These are phyloP conservation scores for Boletus rufocinnamomeus DNA, from an alignment of 768 basidiomycete species.

Conservation along the genomic window DNA sequence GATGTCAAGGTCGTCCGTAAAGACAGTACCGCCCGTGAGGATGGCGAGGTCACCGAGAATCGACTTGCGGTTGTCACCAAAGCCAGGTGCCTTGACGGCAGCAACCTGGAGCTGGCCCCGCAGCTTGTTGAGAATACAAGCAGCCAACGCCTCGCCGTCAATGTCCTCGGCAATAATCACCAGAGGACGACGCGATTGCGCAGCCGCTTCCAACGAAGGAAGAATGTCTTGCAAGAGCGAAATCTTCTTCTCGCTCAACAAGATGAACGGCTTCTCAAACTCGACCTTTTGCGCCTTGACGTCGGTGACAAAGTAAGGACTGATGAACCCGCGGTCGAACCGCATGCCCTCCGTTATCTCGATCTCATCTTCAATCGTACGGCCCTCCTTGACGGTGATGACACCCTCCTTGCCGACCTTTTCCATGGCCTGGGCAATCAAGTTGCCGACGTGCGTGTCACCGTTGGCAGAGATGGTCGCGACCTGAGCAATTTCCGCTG, in stretches of 20 bases:
- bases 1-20: constrained; percentile 95
- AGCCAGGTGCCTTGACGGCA: constrained; percentile 96
- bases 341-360: constrained; percentile 99
- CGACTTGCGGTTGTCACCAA: constrained; percentile 98
- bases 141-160: constrained; percentile 96
- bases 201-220: constrained; percentile 82
- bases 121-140: constrained; percentile 98
- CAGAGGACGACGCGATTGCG: constrained; percentile 83
- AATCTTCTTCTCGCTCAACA: constrained; percentile 98
- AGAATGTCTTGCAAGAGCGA: constrained; percentile 93
- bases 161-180: constrained; percentile 98
- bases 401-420: constrained; percentile 99
- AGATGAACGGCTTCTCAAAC: constrained; percentile 93
- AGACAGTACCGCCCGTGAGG: constrained; percentile 96
- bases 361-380: constrained; percentile 97
- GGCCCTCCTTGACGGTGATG: constrained; percentile 99
- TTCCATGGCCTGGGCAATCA: constrained; percentile 99
- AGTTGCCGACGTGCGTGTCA: constrained; percentile 86
- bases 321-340: constrained; percentile 98
- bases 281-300: constrained; percentile 96
- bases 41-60: constrained; percentile 97
- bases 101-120: constrained; percentile 94
- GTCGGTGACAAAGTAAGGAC: constrained; percentile 98
- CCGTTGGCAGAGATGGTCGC: constrained; percentile 90
- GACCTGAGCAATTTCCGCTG: constrained; percentile 97